Percentiles rank a stretch among this genome's conserved stretches.
Conservation (phyloP, 2,329 filamentous ascomycete genomes). For the Xylaria sp. region DNA sequence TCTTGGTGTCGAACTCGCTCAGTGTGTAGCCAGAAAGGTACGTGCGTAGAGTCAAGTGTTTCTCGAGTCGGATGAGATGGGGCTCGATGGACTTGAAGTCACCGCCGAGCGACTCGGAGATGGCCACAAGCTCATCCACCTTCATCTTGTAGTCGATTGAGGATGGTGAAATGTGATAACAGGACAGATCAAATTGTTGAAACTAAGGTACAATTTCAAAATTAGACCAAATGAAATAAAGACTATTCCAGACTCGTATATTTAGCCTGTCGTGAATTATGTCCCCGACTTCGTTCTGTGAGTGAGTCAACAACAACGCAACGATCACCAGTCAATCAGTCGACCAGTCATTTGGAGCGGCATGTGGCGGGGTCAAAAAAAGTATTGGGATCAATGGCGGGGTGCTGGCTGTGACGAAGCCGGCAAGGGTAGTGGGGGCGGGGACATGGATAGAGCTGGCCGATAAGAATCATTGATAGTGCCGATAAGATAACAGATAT, state of each 20-base stretch:
- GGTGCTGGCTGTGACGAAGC: slow-evolving; percentile 24
- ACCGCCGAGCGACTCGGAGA: slow-evolving; percentile 63
- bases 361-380: slow-evolving; percentile 42
- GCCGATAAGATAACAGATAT: slow-evolving; percentile 26
- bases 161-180: neutral
- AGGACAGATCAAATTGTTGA: neutral
- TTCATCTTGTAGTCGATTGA: slow-evolving; percentile 59
- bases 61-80: slow-evolving; percentile 80
- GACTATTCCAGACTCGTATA: neutral
- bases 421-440: neutral
- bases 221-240: slow-evolving; percentile 1
- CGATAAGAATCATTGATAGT: slow-evolving; percentile 21
- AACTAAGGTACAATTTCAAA: neutral
- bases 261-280: neutral
- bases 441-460: neutral
- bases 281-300: slow-evolving; percentile 19
- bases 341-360: slow-evolving; percentile 34
- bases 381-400: slow-evolving; percentile 31
- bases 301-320: slow-evolving; percentile 33
- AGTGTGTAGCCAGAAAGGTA: slow-evolving; percentile 86
- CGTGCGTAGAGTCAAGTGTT: slow-evolving; percentile 85
- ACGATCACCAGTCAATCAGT: slow-evolving; percentile 11
- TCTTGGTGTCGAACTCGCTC: slow-evolving; percentile 79
- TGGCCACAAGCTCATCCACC: slow-evolving; percentile 64
- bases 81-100: slow-evolving; percentile 88